phyloP scores from a whole-genome alignment of 1,284 basidiomycete genomes.

The Ustilago sp. region DNA sequence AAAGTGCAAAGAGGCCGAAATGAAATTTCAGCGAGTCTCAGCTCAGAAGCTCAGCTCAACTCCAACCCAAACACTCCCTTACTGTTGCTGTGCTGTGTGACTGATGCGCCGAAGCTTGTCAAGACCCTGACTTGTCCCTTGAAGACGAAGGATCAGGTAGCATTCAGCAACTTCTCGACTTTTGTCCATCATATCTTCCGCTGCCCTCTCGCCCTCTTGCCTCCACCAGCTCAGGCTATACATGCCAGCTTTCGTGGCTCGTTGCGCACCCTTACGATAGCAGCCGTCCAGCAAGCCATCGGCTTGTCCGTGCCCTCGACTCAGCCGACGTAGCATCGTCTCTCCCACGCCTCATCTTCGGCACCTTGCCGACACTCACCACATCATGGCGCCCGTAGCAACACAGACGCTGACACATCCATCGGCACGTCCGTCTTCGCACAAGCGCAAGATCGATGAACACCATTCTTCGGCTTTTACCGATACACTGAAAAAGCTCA shows the following conservation, averaged over 20 bases:
- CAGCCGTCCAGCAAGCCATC: background rate
- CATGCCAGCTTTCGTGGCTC: background rate
- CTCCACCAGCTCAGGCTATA: background rate
- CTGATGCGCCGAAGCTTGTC: background rate
- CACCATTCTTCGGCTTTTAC: conserved; percentile 55
- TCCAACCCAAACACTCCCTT: conserved; percentile 3
- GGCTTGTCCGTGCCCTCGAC: background rate
- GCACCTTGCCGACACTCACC: conserved; percentile 12
- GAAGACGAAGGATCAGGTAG: background rate
- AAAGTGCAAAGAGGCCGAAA: conserved; percentile 16
- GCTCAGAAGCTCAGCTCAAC: conserved; percentile 2
- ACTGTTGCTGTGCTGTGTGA: conserved; percentile 2
- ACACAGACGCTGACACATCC: conserved; percentile 35
- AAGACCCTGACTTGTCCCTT: conserved; percentile 15
- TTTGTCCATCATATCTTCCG: background rate
- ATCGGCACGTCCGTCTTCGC: conserved; percentile 25
- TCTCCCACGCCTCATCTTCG: background rate
- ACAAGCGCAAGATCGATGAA: conserved; percentile 51
- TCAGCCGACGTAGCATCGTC: background rate
- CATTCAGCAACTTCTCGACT: background rate
- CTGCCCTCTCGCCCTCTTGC: background rate
- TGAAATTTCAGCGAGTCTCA: conserved; percentile 14
- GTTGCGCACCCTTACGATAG: background rate
- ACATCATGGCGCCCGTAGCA: conserved; percentile 49
- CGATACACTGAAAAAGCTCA: conserved; percentile 59